A percentile compares a stretch with the other conserved stretches of the same genome.
Conservation (phyloP, 2,329 filamentous ascomycete species). For the Penicillium sp. region DNA sequence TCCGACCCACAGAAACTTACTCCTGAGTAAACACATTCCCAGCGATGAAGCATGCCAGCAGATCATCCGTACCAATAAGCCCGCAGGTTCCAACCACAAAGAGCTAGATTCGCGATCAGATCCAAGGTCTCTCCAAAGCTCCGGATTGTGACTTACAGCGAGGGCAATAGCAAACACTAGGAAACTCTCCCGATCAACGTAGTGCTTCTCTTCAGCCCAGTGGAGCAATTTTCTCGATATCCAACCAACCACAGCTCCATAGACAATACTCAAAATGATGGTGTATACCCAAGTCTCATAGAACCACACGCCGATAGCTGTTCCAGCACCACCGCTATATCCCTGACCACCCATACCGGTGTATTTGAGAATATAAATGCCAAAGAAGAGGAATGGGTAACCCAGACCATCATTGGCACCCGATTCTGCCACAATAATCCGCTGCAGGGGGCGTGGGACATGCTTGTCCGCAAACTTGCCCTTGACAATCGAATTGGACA, state of each 20-base stretch:
- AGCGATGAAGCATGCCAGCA: slow-evolving; percentile 88
- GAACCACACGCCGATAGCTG: slow-evolving; percentile 78
- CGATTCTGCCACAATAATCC: slow-evolving; percentile 77
- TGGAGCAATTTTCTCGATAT: slow-evolving; percentile 78
- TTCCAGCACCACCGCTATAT: slow-evolving; percentile 58
- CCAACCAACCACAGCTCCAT: slow-evolving; percentile 77
- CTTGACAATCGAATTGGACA: slow-evolving; percentile 89
- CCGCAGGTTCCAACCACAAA: slow-evolving; percentile 87
- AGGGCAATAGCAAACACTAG: slow-evolving; percentile 82
- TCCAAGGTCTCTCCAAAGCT: not conserved
- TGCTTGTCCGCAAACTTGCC: slow-evolving; percentile 91
- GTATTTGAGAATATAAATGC: slow-evolving; percentile 80
- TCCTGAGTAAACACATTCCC: slow-evolving; percentile 91
- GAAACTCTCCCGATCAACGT: slow-evolving; percentile 84
- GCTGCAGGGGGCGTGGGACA: slow-evolving; percentile 76
- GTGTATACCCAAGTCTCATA: slow-evolving; percentile 82
- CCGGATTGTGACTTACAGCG: slow-evolving; percentile 54
- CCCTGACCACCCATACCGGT: slow-evolving; percentile 58
- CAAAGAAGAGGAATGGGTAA: slow-evolving; percentile 84
- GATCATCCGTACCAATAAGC: slow-evolving; percentile 83
- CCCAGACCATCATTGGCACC: slow-evolving; percentile 87
- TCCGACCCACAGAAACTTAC: slow-evolving; percentile 36
- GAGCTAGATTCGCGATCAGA: slow-evolving; percentile 46
- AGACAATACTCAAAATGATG: slow-evolving; percentile 74
- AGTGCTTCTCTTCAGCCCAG: slow-evolving; percentile 77